Base-by-base conservation (phyloP, 495 filamentous ascomycete genomes). In the Hyaloscypha hepaticicola region DNA sequence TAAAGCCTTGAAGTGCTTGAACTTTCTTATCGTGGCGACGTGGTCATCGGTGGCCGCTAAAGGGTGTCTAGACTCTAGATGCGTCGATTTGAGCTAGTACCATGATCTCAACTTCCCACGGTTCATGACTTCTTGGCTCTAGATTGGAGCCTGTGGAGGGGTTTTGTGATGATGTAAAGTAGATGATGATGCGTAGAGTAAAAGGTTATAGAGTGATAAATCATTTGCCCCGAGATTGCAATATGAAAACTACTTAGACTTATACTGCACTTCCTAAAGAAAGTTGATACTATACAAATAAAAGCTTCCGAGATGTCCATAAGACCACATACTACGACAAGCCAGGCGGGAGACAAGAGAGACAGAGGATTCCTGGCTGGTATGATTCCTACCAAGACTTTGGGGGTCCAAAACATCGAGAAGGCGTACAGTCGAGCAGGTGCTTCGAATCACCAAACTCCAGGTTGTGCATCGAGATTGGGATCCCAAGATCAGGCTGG, bases 381-480 rank as follows among this genome's bases (percentile, higher is more conserved):
- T 48, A 45, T 51, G 38, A 29, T 19, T 16, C 55, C 61, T 16
- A 24, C 26, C 22, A 63, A 58, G 12, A 72, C 72, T 6, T n/a
- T 33, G 28, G 73, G 64, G 11, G 71, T 74, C 5, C 5, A 65
- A 45, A 74, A 76, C 60, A 76, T 76, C 45, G 73, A 75, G 55
- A 64, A 70, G 27, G 67, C 67, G 19, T 76, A 68, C 27, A 69
- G 67, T 12, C 49, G 70, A 60, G 73, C 69, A 22, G 73, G 72
- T 28, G 74, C 66, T 59, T 56, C 65, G n/a, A 63, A 58, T 19
- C 68, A 66, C 38, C 72, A 75, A 41, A 63, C 63, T 27, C 73
- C 74, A 1, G 75, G 64, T 27, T 33, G 49, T 7, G 70, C 68
- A 16, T 66, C 68, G 58, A 65, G 61, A 38, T n/a, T 73, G 60